A percentile compares a stretch with the other conserved stretches of the same genome.
Conservation (phyloP, 495 filamentous ascomycete genomes). For the Clavariopsis aquatica region DNA sequence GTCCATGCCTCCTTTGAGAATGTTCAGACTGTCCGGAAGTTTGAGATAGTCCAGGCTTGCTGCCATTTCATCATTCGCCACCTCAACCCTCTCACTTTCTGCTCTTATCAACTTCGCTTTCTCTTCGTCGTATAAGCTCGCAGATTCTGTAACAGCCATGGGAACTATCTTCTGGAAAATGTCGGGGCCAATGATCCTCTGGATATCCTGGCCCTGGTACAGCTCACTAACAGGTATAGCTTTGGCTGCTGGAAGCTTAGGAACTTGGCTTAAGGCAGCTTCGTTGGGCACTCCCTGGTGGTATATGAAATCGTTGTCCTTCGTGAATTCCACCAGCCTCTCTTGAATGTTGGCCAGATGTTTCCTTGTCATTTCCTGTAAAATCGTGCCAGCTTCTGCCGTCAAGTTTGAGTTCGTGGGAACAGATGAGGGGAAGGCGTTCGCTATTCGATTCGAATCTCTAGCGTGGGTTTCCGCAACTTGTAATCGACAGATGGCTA, state of each 20-base stretch:
- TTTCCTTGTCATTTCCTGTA: constrained; percentile 80
- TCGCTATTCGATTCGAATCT: constrained; percentile 75
- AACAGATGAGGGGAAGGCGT: constrained; percentile 75
- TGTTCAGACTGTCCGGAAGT: constrained; percentile 82
- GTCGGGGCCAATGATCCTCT: constrained; percentile 93
- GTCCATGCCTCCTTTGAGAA: constrained; percentile 90
- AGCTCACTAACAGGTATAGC: constrained; percentile 95
- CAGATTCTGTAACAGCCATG: constrained; percentile 93
- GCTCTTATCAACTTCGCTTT: constrained; percentile 94
- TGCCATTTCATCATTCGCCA: constrained; percentile 91
- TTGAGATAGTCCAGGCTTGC: constrained; percentile 93
- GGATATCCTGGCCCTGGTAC: constrained; percentile 95
- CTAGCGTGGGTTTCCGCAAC: constrained; percentile 73
- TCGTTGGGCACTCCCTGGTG: constrained; percentile 89
- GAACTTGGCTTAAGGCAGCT: constrained; percentile 72
- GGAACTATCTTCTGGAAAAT: constrained; percentile 97
- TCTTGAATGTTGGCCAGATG: constrained; percentile 81
- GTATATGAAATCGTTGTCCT: constrained; percentile 99
- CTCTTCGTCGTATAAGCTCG: constrained; percentile 96
- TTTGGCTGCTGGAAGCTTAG: constrained; percentile 95
- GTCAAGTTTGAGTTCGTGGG: constrained; percentile 80
- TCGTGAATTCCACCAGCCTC: constrained; percentile 69
- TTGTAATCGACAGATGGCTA: constrained; percentile 80
- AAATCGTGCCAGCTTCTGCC: constrained; percentile 69
- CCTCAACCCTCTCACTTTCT: constrained; percentile 87